Conservation (phyloP, 2,329 filamentous ascomycete genomes). For the Plectosphaerella plurivora region DNA sequence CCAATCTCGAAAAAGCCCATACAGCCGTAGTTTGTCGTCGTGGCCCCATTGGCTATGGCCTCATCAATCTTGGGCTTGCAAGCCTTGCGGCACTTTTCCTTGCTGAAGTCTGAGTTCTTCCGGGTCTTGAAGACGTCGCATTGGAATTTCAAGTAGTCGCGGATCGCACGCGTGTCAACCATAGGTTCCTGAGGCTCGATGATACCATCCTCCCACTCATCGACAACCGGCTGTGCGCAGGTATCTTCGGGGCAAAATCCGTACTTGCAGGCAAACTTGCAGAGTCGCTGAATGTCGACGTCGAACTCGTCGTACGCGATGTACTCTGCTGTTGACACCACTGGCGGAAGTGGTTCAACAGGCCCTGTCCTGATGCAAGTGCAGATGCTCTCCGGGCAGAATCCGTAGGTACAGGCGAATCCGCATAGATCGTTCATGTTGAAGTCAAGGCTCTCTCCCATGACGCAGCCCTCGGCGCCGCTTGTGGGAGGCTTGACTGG, state of each 20-base stretch:
- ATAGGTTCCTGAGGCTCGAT: not conserved
- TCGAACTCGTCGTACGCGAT: slow-evolving; percentile 12
- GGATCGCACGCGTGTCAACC: not conserved
- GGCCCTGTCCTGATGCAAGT: slow-evolving; percentile 12
- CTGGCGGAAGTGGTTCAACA: slow-evolving; percentile 11
- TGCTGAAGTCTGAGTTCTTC: not conserved
- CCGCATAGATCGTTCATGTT: slow-evolving; percentile 9
- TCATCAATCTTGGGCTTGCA: not conserved
- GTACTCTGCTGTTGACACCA: slow-evolving; percentile 5
- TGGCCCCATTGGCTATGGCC: slow-evolving; percentile 1
- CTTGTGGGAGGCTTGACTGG: not conserved
- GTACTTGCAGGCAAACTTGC: slow-evolving; percentile 13
- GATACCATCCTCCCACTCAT: no score
- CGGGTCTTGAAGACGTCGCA: slow-evolving; percentile 1
- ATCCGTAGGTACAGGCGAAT: slow-evolving; percentile 9
- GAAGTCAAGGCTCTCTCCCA: slow-evolving; percentile 3
- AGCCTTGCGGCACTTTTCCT: not conserved
- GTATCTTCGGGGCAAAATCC: slow-evolving; percentile 12
- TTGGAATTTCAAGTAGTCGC: not conserved
- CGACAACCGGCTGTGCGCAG: slow-evolving; percentile 1
- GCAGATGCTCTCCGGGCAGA: slow-evolving; percentile 13
- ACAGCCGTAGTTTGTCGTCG: slow-evolving; percentile 1
- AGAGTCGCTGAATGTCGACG: slow-evolving; percentile 13
- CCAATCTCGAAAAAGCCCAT: not conserved
- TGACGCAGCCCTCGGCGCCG: slow-evolving; percentile 3